Conservation (phyloP, 148 eudicot species). For the Polygonum aviculare region DNA sequence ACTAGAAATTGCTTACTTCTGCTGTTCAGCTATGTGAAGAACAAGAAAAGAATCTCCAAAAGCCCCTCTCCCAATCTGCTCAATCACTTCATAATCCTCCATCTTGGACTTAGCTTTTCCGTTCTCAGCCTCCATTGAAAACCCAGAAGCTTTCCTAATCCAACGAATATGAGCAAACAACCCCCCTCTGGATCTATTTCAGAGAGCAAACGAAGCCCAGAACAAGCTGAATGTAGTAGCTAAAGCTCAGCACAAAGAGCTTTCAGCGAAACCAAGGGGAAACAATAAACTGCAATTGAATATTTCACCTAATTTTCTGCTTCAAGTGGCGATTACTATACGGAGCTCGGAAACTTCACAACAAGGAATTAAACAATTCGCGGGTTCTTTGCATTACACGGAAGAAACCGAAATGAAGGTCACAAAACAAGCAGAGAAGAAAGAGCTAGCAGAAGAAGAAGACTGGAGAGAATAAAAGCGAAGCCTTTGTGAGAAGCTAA, state of each 20-base stretch:
- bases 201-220: background rate
- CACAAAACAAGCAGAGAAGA: background rate
- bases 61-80: constrained; percentile 80
- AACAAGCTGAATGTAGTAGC: background rate
- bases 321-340: background rate
- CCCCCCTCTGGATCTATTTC: constrained; percentile 9
- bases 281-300: background rate
- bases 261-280: background rate
- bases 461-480: background rate
- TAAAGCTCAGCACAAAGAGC: background rate
- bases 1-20: constrained; percentile 39
- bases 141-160: background rate
- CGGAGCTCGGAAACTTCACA: background rate
- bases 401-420: background rate
- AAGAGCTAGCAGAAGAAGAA: background rate
- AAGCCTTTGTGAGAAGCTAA: background rate
- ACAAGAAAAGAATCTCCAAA: constrained; percentile 72
- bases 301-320: background rate
- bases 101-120: constrained; percentile 49
- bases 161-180: background rate
- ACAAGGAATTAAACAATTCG: background rate
- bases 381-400: background rate
- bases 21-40: constrained; percentile 52
- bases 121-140: constrained; percentile 49
- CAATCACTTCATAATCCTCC: constrained; percentile 67